Evolutionary conservation across 208 protist genomes (phyloP).

Genomic region (Strigomonas culicis): DNA sequence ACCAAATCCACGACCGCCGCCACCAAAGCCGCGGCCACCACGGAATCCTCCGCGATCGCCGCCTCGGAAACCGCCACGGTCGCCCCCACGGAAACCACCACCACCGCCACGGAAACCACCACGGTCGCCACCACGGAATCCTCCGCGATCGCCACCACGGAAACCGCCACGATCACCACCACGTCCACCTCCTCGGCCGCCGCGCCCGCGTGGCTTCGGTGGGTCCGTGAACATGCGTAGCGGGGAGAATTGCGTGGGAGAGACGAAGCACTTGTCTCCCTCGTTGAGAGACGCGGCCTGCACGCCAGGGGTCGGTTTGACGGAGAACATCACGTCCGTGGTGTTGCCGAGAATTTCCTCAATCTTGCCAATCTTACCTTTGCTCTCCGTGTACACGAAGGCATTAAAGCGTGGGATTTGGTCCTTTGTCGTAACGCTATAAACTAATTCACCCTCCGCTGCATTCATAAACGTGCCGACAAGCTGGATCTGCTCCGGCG

Average conservation of each 20-base stretch:
- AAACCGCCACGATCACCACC: constrained; percentile 35
- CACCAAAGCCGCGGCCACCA: constrained; percentile 34
- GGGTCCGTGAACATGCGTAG: constrained; percentile 86
- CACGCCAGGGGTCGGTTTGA: constrained; percentile 83
- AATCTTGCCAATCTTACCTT: constrained; percentile 92
- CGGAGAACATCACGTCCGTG: constrained; percentile 88
- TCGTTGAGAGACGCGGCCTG: constrained; percentile 79
- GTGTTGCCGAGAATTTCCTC: constrained; percentile 90
- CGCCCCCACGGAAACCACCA: constrained; percentile 23
- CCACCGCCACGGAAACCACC: constrained; percentile 33
- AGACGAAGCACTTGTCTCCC: constrained; percentile 86
- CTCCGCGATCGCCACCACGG: constrained; percentile 27
- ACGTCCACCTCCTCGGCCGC: constrained; percentile 64
- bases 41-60: not conserved
- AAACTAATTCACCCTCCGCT: constrained; percentile 86
- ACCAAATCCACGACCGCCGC: constrained; percentile 40
- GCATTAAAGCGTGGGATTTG: constrained; percentile 89
- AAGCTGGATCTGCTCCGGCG: constrained; percentile 77
- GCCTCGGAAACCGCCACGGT: constrained; percentile 15
- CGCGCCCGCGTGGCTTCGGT: constrained; percentile 79
- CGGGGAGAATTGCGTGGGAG: constrained; percentile 78
- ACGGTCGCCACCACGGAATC: constrained; percentile 35
- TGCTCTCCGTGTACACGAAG: constrained; percentile 91
- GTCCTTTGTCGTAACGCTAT: constrained; percentile 56
- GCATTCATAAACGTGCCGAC: constrained; percentile 86